These are phyloP conservation scores for Sindora glabra DNA, from an alignment of 306 rosid species.

Conservation along the genomic window DNA sequence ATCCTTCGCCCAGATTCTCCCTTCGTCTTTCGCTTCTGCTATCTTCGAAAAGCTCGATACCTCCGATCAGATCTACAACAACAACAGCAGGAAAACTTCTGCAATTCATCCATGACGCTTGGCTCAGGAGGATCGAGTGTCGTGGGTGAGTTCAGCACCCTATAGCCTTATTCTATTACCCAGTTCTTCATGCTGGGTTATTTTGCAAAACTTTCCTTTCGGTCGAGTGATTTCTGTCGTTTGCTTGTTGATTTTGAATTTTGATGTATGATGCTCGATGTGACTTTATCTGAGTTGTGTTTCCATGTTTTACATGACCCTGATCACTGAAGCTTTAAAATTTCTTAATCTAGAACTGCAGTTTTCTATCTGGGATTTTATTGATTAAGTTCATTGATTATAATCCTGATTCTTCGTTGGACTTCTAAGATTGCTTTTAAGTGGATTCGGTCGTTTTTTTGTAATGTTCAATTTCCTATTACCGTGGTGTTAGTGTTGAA, in stretches of 20 bases:
- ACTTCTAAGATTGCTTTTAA: not conserved
- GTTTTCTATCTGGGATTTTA: not conserved
- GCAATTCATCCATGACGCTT: slow-evolving; percentile 78
- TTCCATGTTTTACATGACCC: too few species aligned
- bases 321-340: not conserved
- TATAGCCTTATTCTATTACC: not conserved
- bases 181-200: not conserved
- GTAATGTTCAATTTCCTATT: not conserved
- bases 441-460: not conserved
- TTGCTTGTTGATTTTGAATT: slow-evolving; percentile 7
- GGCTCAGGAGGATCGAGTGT: slow-evolving; percentile 97
- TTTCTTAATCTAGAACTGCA: slow-evolving; percentile 4
- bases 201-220: not conserved
- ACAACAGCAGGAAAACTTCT: slow-evolving; percentile 7
- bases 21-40: slow-evolving; percentile 3
- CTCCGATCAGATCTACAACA: slow-evolving; percentile 55
- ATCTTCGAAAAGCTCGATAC: not conserved
- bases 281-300: not conserved
- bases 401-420: too few species aligned
- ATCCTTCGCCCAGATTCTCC: slow-evolving; percentile 7
- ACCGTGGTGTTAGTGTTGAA: not conserved
- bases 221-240: not conserved
- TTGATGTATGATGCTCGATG: slow-evolving; percentile 9
- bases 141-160: slow-evolving; percentile 64
- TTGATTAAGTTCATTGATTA: too few species aligned